Evolutionary conservation across 2,329 filamentous ascomycete genomes (phyloP), one percentile per base, ranked within the genome.

Genomic region (Teratosphaeriaceae sp.): DNA sequence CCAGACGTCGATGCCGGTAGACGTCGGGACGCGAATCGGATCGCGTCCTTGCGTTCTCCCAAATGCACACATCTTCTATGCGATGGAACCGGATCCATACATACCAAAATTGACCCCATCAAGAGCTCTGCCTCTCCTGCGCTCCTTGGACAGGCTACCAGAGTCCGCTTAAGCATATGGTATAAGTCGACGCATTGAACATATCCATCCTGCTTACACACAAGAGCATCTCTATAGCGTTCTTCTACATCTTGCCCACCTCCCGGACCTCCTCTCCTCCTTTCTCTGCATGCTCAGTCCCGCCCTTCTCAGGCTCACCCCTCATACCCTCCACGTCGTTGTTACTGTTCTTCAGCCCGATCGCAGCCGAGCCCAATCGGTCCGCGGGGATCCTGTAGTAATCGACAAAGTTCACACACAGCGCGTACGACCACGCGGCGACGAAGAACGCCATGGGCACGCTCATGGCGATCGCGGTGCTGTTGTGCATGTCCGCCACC

Each of bases 381-480:
- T 88, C 84, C 2, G 80, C 77, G 0, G 80, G 75, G 42, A 74
- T 66, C 24, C 74, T 69, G 58, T 88, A 87, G 2, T 70, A 64
- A 0, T 80, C 79, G 3, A 79, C 67, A 52, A 85, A 85, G 63
- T 88, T 88, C 19, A 75, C 70, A 31, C 58, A 62, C 5, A 72
- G 38, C 0, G 68, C 52, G 54, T 74, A 75, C 3, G 56, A 59
- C 62, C 65, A 72, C 0, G 72, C 68, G 0, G 65, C 64, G 49
- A 74, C 38, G 57, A 75, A 65, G 52, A 74, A 74, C 3, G 61
- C 60, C 33, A 84, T 56, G 0, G 83, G 83, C 1, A 88, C 80
- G 8, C 79, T 68, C 78, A 87, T 84, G 4, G 47, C 76, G 29
- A 76, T 65, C 0, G 73, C 76, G 2, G 79, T 83, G 31, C 73